Evolutionary conservation across 768 basidiomycete genomes (phyloP), one percentile per base, ranked within the genome.

Genomic region (Podaxis carcinomalis): DNA sequence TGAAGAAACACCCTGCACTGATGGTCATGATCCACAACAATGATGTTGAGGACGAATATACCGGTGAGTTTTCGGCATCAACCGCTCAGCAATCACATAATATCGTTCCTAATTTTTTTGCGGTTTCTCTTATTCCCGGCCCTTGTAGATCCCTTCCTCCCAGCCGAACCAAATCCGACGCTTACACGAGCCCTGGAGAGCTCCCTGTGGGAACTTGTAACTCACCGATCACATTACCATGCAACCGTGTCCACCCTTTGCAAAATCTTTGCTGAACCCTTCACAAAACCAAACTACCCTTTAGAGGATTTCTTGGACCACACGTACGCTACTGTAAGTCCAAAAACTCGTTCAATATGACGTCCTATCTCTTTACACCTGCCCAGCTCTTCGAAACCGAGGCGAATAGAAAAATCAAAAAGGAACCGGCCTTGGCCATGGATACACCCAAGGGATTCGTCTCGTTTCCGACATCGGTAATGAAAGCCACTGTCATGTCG

Each of bases 271-370:
- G 80, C 81, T 11, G 94, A 95, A 69, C 88, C 90, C 4, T 97
- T 99, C 75, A 98, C 93, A n/a, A 98, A 96, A 69, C 92, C 89
- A 16, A 80, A 79, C 37, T 98, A 95, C 73, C 78, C 85, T 13
- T 84, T 97, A 85, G 96, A 98, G 66, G 96, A 98, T 70, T 99
- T 98, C 72, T 72, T 98, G 69, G 97, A 98, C 71, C 96, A 98
- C 70, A 90, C 91, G 2, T 94, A 93, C 67, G 82, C 80, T 40
- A 93, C 92, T 65, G 92, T 94, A 66, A 57, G 86, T 54, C 13
- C 39, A 28, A n/a, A n/a, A 42, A 32, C 5, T 35, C 27, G 51
- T 39, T 62, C 23, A 56, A n/a, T 44, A 19, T 6, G 3, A 16
- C 2, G 3, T 42, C 13, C 13, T 19, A 16, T 52, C 47, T 14